These are phyloP conservation scores for Achlya hypogyna DNA, from an alignment of 352 stramenopile species.

Conservation along the genomic window DNA sequence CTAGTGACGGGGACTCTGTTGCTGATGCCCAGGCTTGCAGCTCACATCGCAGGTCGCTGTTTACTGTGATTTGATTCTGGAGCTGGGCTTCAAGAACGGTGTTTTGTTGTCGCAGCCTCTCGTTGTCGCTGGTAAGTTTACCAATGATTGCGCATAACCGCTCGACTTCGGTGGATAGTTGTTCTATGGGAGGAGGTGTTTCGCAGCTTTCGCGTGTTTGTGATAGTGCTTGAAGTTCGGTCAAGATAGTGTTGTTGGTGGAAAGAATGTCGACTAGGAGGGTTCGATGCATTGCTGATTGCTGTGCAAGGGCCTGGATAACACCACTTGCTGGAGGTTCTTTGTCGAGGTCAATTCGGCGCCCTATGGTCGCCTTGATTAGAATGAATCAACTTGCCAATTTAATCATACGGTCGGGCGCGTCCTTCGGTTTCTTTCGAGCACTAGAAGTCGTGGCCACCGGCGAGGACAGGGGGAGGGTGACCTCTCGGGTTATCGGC, in stretches of 20 bases:
- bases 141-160: neutral
- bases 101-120: neutral
- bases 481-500: too few species aligned
- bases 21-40: neutral
- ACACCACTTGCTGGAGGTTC: neutral
- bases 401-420: neutral
- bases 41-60: neutral
- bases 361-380: neutral
- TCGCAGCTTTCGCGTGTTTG: neutral
- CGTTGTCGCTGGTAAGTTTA: neutral
- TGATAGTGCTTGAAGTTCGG: neutral
- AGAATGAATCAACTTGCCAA: too few species aligned
- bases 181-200: neutral
- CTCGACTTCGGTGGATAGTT: neutral
- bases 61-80: neutral
- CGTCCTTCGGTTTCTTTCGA: neutral
- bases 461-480: neutral
- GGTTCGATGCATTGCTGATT: neutral
- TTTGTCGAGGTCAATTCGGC: neutral
- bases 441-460: neutral
- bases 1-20: neutral
- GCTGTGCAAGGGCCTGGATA: too few species aligned
- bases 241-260: neutral
- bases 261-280: constrained; percentile 1
- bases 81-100: neutral